These are phyloP conservation scores for Cladosporium colombiae DNA, from an alignment of 2,329 filamentous ascomycete species.

Conservation along the genomic window DNA sequence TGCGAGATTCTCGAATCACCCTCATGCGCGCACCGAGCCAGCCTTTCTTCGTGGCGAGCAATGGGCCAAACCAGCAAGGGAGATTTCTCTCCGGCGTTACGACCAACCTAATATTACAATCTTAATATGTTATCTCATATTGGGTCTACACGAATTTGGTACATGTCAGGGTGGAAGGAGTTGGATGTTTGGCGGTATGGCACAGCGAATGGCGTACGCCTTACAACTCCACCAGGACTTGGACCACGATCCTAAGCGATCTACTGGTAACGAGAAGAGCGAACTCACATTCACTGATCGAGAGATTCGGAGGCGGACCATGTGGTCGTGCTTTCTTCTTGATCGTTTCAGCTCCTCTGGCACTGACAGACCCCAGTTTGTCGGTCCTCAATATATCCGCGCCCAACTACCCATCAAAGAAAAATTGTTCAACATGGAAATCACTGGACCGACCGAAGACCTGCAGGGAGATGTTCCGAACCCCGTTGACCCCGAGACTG, in stretches of 20 bases:
- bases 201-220: slow-evolving; percentile 95
- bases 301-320: slow-evolving; percentile 87
- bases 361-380: slow-evolving; percentile 86
- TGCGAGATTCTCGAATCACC: slow-evolving; percentile 91
- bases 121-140: slow-evolving; percentile 81
- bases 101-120: slow-evolving; percentile 97
- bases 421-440: slow-evolving; percentile 84
- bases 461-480: slow-evolving; percentile 71
- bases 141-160: slow-evolving; percentile 93
- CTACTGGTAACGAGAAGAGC: slow-evolving; percentile 28
- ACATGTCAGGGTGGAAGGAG: slow-evolving; percentile 94
- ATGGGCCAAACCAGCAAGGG: slow-evolving; percentile 84
- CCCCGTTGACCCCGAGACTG: slow-evolving; percentile 62
- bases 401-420: slow-evolving; percentile 92
- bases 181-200: slow-evolving; percentile 94
- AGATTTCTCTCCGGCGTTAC: slow-evolving; percentile 83
- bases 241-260: slow-evolving; percentile 60
- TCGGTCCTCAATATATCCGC: slow-evolving; percentile 83
- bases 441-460: slow-evolving; percentile 82
- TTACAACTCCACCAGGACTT: slow-evolving; percentile 90
- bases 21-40: slow-evolving; percentile 71
- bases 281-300: slow-evolving; percentile 80
- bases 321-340: slow-evolving; percentile 99
- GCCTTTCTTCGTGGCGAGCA: slow-evolving; percentile 86
- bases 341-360: slow-evolving; percentile 96